These are phyloP conservation scores for Tricholoma hemisulphureum DNA, from an alignment of 768 basidiomycete genomes.

Conservation along the genomic window DNA sequence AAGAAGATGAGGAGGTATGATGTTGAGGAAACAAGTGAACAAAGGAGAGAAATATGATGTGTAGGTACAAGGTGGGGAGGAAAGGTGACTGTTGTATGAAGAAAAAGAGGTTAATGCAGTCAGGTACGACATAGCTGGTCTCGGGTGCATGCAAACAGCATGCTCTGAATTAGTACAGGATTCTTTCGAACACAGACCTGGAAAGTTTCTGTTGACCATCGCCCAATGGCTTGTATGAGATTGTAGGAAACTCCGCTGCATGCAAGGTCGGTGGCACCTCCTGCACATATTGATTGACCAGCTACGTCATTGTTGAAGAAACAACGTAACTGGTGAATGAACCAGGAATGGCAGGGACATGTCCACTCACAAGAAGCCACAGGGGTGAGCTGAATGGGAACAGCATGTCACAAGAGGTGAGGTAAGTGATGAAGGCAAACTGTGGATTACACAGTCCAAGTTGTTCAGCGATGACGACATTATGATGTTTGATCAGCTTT, in stretches of 20 bases:
- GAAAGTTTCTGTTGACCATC: conserved; percentile 37
- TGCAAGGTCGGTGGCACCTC: conserved; percentile 38
- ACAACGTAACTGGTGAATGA: not conserved
- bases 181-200: conserved; percentile 24
- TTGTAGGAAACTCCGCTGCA: conserved; percentile 21
- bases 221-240: conserved; percentile 35
- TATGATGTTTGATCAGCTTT: too few species aligned
- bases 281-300: conserved; percentile 14
- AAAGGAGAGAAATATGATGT: too few species aligned
- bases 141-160: too few species aligned
- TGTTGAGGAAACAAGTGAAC: too few species aligned
- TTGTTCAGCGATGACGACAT: too few species aligned
- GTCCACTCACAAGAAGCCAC: not conserved
- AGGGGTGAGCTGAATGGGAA: not conserved
- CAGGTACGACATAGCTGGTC: too few species aligned
- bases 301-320: not conserved
- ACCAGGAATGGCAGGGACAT: not conserved
- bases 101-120: too few species aligned
- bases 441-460: too few species aligned
- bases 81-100: too few species aligned
- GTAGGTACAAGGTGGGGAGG: too few species aligned
- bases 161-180: too few species aligned
- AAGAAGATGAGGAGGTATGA: too few species aligned
- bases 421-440: not conserved
- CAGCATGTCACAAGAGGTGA: not conserved